phyloP scores from a whole-genome alignment of 2,329 filamentous ascomycete genomes.

The Arthroderma sp. region DNA sequence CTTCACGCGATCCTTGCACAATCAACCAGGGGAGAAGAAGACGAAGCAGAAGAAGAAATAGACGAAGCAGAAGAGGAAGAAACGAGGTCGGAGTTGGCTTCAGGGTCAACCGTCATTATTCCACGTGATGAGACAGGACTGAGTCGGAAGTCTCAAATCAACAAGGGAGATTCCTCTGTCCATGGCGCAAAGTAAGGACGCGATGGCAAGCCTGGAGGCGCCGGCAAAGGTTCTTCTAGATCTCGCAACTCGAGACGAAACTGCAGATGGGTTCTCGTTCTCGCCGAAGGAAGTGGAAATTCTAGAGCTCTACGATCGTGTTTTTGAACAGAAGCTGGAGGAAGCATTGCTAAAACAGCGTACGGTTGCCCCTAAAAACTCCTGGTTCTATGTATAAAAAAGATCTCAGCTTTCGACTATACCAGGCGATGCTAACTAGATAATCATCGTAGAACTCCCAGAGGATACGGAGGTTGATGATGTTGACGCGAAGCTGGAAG shows the following conservation, averaged over 20 bases:
- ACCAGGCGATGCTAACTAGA: neutral
- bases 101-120: neutral
- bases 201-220: conserved; percentile 24
- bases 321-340: conserved; percentile 61
- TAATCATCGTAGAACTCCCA: neutral
- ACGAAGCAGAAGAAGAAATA: neutral
- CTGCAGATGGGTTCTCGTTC: conserved; percentile 43
- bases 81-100: neutral
- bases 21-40: neutral
- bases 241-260: conserved; percentile 30
- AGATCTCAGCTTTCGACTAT: neutral
- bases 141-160: neutral
- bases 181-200: conserved; percentile 27
- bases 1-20: neutral
- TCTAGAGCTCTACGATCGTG: conserved; percentile 57
- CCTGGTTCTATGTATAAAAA: conserved; percentile 2
- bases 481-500: conserved; percentile 39
- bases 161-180: conserved; percentile 11
- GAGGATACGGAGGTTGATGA: conserved; percentile 27
- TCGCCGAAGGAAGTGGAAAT: conserved; percentile 55
- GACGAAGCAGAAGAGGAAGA: neutral
- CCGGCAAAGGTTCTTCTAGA: conserved; percentile 28
- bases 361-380: conserved; percentile 10
- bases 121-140: neutral
- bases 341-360: conserved; percentile 50